Conservation (phyloP, 192 early-diverging fungal species). For the Lobulomyces angularis region DNA sequence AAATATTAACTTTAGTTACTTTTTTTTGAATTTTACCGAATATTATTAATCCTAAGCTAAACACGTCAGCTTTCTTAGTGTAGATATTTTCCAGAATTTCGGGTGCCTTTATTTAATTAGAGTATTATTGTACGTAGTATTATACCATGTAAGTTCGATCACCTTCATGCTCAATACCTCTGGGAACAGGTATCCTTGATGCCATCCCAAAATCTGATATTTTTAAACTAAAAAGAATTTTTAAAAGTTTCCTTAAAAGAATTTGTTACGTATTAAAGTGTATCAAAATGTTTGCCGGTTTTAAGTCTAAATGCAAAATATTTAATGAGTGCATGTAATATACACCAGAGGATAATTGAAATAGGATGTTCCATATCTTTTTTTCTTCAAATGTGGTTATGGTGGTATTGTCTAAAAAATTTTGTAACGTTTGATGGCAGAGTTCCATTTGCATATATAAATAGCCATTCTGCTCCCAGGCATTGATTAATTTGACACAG, state of each 20-base stretch:
- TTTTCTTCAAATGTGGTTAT: slow-evolving; percentile 41
- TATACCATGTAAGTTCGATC: slow-evolving; percentile 88
- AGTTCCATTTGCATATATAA: slow-evolving; percentile 84
- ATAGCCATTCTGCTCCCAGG: slow-evolving; percentile 86
- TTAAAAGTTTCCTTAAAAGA: slow-evolving; percentile 13
- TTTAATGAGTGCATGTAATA: slow-evolving; percentile 54
- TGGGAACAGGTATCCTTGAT: slow-evolving; percentile 34
- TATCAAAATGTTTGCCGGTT: slow-evolving; percentile 81
- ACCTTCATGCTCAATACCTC: slow-evolving; percentile 60
- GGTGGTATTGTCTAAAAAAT: slow-evolving; percentile 14
- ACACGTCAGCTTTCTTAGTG: slow-evolving; percentile 75
- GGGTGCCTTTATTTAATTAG: too few relatives aligned
- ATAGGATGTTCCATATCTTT: slow-evolving; percentile 61
- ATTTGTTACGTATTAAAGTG: slow-evolving; percentile 16
- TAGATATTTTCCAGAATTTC: slow-evolving; percentile 58
- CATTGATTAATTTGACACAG: slow-evolving; percentile 59
- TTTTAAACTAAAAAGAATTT: slow-evolving; percentile 51
- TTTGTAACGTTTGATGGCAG: slow-evolving; percentile 24
- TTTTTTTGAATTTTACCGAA: too few relatives aligned
- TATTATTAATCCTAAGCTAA: too few relatives aligned
- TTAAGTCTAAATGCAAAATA: slow-evolving; percentile 81
- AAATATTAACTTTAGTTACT: too few relatives aligned
- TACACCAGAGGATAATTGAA: slow-evolving; percentile 39
- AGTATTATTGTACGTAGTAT: too few relatives aligned
- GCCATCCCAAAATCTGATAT: slow-evolving; percentile 90